Percentiles rank a stretch among this genome's conserved stretches.
phyloP scores from a whole-genome alignment of 495 filamentous ascomycete species.

The Daldinia bambusicola region DNA sequence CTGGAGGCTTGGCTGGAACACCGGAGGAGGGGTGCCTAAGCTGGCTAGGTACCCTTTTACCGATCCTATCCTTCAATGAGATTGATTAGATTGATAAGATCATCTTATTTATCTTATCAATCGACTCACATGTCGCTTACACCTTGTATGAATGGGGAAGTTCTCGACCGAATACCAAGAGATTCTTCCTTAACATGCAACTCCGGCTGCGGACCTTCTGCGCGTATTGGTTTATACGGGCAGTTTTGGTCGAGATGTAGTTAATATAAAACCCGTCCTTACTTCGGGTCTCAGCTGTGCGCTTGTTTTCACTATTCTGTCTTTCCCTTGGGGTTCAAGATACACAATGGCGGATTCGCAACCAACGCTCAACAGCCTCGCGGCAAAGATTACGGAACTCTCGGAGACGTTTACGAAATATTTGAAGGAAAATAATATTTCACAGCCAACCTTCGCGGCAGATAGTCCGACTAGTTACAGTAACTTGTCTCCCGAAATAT shows the following conservation, averaged over 20 bases:
- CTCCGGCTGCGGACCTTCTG: conserved; percentile 26
- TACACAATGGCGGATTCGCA: conserved; percentile 42
- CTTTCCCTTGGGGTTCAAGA: neutral
- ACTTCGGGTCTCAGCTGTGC: neutral
- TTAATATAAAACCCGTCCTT: conserved; percentile 13
- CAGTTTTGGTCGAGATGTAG: neutral
- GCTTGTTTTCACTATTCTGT: neutral
- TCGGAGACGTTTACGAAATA: conserved; percentile 37
- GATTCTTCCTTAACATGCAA: neutral
- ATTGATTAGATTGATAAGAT: conserved; percentile 45
- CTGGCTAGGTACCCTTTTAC: neutral
- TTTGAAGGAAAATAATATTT: conserved; percentile 44
- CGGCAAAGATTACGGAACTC: conserved; percentile 45
- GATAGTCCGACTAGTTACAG: conserved; percentile 45
- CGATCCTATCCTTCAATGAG: neutral
- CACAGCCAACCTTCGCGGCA: conserved; percentile 39
- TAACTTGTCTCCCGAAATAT: conserved; percentile 37
- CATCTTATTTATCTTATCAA: conserved; percentile 31
- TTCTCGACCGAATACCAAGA: conserved; percentile 7
- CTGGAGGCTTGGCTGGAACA: conserved; percentile 32
- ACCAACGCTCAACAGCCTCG: conserved; percentile 38
- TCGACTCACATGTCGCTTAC: conserved; percentile 12
- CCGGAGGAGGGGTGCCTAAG: neutral
- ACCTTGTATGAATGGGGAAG: conserved; percentile 8
- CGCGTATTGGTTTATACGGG: conserved; percentile 1